Conservation (phyloP, 768 basidiomycete genomes). For the Boletus sp. region DNA sequence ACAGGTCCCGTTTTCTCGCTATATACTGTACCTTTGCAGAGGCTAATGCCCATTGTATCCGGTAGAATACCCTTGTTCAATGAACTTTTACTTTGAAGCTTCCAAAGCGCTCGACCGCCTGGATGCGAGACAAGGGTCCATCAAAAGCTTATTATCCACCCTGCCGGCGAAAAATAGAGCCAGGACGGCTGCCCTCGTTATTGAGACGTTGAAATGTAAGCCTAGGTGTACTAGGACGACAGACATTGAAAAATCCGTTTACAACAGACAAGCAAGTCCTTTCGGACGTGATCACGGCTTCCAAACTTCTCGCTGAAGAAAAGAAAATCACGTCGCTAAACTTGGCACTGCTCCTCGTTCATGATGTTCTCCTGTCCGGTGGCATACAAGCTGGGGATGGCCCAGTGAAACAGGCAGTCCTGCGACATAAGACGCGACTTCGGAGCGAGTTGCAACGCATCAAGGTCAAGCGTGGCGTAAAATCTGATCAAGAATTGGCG, state of each 20-base stretch:
- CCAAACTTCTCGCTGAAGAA: slow-evolving; percentile 73
- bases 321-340: slow-evolving; percentile 70
- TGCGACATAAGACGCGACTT: slow-evolving; percentile 88
- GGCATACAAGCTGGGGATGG: slow-evolving; percentile 93
- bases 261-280: slow-evolving; percentile 74
- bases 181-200: slow-evolving; percentile 81
- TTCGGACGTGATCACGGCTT: slow-evolving; percentile 60
- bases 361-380: slow-evolving; percentile 80
- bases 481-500: slow-evolving; percentile 62
- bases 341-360: slow-evolving; percentile 83
- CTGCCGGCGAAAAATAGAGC: slow-evolving; percentile 74
- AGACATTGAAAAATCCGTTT: slow-evolving; percentile 3
- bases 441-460: slow-evolving; percentile 82
- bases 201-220: slow-evolving; percentile 95
- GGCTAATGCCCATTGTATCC: slow-evolving; percentile 28
- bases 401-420: slow-evolving; percentile 81
- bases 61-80: slow-evolving; percentile 38
- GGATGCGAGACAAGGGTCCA: slow-evolving; percentile 87
- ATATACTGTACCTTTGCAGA: slow-evolving; percentile 23
- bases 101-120: slow-evolving; percentile 80
- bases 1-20: slow-evolving; percentile 13
- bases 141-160: slow-evolving; percentile 77
- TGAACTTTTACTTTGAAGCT: slow-evolving; percentile 97
- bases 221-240: background rate
- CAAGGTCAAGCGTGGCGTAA: slow-evolving; percentile 74